A percentile compares a stretch with the other conserved stretches of the same genome.
phyloP scores from a whole-genome alignment of 148 eudicot genomes.

The Silene latifolia region DNA sequence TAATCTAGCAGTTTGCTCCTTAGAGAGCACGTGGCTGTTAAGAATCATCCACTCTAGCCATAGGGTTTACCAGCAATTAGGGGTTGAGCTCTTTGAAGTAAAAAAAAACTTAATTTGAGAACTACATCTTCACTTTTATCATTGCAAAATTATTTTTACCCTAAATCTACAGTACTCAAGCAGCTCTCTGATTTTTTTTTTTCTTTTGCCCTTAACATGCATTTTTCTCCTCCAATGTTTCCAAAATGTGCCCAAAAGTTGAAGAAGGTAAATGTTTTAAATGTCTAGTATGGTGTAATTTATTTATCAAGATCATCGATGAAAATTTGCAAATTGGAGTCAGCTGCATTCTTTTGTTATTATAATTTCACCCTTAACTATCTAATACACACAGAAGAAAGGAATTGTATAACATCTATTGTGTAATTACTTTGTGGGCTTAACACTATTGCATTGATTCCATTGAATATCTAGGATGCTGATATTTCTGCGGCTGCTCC shows the following conservation, averaged over 20 bases:
- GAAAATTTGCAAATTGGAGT: background rate
- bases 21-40: background rate
- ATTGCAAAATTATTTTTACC: background rate
- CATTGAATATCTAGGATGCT: constrained; percentile 43
- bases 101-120: too few species aligned
- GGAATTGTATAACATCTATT: background rate
- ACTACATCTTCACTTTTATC: background rate
- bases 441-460: constrained; percentile 17
- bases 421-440: constrained; percentile 3
- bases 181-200: background rate
- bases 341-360: background rate
- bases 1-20: too few species aligned
- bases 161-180: background rate
- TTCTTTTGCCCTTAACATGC: background rate
- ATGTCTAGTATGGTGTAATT: background rate
- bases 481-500: constrained; percentile 26
- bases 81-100: too few species aligned
- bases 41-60: background rate
- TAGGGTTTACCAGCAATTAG: background rate
- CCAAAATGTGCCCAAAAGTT: background rate
- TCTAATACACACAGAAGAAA: too few species aligned
- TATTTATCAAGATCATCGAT: background rate
- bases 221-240: background rate
- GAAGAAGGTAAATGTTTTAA: background rate
- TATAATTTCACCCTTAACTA: background rate